Percentiles rank a stretch among this genome's conserved stretches.
Evolutionary conservation across 257 asterid species (phyloP).

Genomic region (Lycium ferocissimum): DNA sequence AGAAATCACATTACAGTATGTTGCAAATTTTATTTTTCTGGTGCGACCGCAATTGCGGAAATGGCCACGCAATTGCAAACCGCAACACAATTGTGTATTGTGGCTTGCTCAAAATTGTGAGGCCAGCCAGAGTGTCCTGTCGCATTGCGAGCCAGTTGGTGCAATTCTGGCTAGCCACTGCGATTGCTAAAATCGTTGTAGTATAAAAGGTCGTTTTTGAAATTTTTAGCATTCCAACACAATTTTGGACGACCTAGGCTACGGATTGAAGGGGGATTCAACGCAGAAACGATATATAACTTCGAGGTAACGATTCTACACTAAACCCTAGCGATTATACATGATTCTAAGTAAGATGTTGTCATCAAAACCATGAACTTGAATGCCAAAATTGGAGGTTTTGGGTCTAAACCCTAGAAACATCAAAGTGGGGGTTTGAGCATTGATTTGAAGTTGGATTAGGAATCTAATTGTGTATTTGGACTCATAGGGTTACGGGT

Average conservation of each 20-base stretch:
- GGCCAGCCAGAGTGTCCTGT: not conserved
- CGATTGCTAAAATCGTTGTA: not conserved
- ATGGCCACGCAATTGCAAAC: not conserved
- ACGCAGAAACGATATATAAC: not conserved
- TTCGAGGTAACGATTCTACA: not conserved
- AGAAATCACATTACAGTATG: not conserved
- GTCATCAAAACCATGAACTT: not conserved
- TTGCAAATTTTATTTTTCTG: not conserved
- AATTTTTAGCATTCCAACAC: not conserved
- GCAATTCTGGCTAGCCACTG: not conserved
- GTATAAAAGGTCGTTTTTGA: not conserved
- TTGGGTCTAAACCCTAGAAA: constrained; percentile 10
- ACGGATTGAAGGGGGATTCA: not conserved
- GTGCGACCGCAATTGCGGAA: not conserved
- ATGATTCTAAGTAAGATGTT: not conserved
- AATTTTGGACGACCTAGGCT: not conserved
- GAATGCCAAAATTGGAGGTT: not conserved
- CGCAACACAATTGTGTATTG: not conserved
- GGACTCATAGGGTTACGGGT: not conserved
- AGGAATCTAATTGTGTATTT: not conserved
- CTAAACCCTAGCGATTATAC: not conserved
- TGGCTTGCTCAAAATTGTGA: not conserved
- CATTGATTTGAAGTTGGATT: not conserved
- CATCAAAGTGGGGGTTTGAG: constrained; percentile 11
- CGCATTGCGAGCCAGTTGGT: not conserved